A percentile compares a stretch with the other conserved stretches of the same genome.
Evolutionary conservation across 495 filamentous ascomycete genomes (phyloP).

Genomic region (Penicillium riverlandense): DNA sequence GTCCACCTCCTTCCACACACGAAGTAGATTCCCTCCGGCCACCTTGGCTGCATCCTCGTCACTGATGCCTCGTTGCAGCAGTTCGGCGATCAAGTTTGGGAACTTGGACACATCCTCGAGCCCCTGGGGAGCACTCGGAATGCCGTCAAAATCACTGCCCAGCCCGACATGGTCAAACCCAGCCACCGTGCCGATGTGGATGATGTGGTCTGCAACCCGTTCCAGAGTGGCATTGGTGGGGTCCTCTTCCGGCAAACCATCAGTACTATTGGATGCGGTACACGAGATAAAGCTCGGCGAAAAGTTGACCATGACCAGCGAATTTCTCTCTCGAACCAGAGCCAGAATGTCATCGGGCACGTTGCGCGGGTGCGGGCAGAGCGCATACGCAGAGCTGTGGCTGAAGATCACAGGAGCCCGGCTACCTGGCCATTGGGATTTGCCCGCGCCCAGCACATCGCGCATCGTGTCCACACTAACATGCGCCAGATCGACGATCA

Average conservation of each 20-base stretch:
- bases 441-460: slow-evolving; percentile 42
- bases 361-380: slow-evolving; percentile 52
- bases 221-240: slow-evolving; percentile 63
- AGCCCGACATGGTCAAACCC: slow-evolving; percentile 57
- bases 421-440: slow-evolving; percentile 35
- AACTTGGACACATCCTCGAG: slow-evolving; percentile 76
- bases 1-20: slow-evolving; percentile 72
- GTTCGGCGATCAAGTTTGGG: slow-evolving; percentile 69
- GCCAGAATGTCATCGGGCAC: slow-evolving; percentile 52
- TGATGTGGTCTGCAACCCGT: slow-evolving; percentile 65
- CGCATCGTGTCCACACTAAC: slow-evolving; percentile 49
- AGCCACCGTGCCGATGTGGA: slow-evolving; percentile 46
- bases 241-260: slow-evolving; percentile 41
- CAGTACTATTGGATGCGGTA: slow-evolving; percentile 31
- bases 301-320: slow-evolving; percentile 57
- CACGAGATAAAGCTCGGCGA: slow-evolving; percentile 70
- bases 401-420: slow-evolving; percentile 51
- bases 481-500: slow-evolving; percentile 49
- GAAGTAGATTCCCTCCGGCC: slow-evolving; percentile 64
- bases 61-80: slow-evolving; percentile 59
- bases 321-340: slow-evolving; percentile 46
- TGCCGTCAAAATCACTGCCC: slow-evolving; percentile 61
- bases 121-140: slow-evolving; percentile 37
- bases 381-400: slow-evolving; percentile 45
- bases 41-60: slow-evolving; percentile 61